Conservation (phyloP, 495 filamentous ascomycete species). For the Annulohypoxylon stygium region DNA sequence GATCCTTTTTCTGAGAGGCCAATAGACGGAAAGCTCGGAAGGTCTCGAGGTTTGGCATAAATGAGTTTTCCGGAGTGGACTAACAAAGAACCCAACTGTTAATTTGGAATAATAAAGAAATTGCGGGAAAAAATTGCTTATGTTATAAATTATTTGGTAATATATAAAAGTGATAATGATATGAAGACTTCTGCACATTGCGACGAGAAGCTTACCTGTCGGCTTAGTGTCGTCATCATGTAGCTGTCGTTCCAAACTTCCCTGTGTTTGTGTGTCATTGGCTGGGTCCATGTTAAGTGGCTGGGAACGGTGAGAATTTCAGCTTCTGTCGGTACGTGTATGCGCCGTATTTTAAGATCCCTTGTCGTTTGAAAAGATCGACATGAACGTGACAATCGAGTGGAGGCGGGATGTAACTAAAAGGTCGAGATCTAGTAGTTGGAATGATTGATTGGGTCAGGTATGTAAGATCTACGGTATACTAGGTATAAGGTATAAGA, state of each 20-base stretch:
- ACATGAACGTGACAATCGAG: constrained; percentile 17
- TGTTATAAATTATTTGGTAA: not conserved
- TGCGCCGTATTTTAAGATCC: constrained; percentile 18
- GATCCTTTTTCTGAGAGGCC: constrained; percentile 72
- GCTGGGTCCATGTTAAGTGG: constrained; percentile 41
- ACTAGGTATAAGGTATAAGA: not conserved
- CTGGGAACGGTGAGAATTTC: constrained; percentile 29
- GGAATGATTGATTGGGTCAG: constrained; percentile 29
- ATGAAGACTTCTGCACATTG: constrained; percentile 14
- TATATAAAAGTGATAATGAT: not conserved
- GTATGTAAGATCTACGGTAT: not conserved
- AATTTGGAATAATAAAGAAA: constrained; percentile 4
- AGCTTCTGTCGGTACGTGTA: constrained; percentile 35
- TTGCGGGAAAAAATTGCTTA: not conserved
- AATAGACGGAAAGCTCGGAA: constrained; percentile 74
- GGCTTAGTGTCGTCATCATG: constrained; percentile 45
- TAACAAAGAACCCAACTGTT: constrained; percentile 46
- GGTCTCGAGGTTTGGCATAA: constrained; percentile 74
- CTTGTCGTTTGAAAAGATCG: constrained; percentile 36
- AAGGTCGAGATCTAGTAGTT: constrained; percentile 28
- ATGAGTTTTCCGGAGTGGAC: constrained; percentile 68
- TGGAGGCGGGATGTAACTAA: constrained; percentile 33
- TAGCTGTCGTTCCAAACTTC: constrained; percentile 35
- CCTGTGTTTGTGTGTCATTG: constrained; percentile 40
- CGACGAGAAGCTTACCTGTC: constrained; percentile 40